Evolutionary conservation across 805 yeast genomes (phyloP), one percentile per base, ranked within the genome.

Genomic region (Blastobotrys chiropterorum): DNA sequence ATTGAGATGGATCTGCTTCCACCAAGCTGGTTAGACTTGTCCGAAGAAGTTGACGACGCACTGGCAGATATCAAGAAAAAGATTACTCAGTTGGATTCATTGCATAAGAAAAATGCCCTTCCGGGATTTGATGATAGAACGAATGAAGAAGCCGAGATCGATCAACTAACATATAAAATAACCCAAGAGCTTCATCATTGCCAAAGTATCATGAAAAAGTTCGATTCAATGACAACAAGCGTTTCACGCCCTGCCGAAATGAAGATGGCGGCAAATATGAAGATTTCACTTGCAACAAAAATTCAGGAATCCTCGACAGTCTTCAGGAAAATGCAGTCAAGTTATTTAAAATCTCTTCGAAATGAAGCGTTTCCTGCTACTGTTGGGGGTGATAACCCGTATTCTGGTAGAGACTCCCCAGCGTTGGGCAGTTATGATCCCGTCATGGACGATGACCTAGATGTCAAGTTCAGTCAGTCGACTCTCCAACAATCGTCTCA

Each of bases 41-140:
- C 89, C 11, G 74, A 76, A 44, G 86, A 84, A 51, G 79, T 92
- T 14, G 95, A 90, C 65, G 79, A 74, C 30, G 71, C 78, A 52
- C 67, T 90, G 45, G 65, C 58, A 1, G 72, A 74, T 22, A 81
- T 88, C 39, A 78, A 77, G 44, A 62, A 62, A 21, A 74, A 80
- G 54, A 76, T 86, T 58, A 78, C 75, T 48, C 79, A 78, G 59
- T 74, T 92, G 60, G 82, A 82, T 48, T 76, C 77, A 41, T 68
- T 89, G 38, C 94, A 94, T 66, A 84, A 85, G 66, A 86, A 84
- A 68, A 84, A 90, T 59, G 74, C 92, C 13, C 76, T 94, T 38
- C 96, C 97, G 1, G 94, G 94, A 17, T 87, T 89, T 64, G 83
- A 80, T 59, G 98, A 94, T 67, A 81, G 89, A 55, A 77, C 82